A percentile compares a stretch with the other conserved stretches of the same genome.
phyloP scores from a whole-genome alignment of 2,329 filamentous ascomycete genomes.

The Trichoderma sp. region DNA sequence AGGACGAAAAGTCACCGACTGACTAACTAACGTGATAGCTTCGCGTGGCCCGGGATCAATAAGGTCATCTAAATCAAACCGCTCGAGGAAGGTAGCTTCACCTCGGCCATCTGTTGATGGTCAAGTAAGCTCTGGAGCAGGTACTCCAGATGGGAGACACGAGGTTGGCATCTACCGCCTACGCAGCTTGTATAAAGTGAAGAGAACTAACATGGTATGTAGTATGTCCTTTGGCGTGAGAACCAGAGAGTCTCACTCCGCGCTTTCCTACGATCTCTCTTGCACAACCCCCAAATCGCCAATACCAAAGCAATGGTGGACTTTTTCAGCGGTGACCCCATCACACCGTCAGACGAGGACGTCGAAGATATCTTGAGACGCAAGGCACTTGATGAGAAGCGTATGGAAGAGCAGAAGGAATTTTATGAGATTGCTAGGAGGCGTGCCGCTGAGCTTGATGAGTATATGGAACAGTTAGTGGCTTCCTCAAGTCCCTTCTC shows the following conservation, averaged over 20 bases:
- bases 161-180: constrained; percentile 26
- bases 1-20: not conserved
- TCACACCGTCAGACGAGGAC: constrained; percentile 78
- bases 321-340: constrained; percentile 72
- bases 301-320: constrained; percentile 79
- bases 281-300: constrained; percentile 82
- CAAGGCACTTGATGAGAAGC: constrained; percentile 80
- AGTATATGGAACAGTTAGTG: constrained; percentile 90
- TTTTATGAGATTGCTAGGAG: constrained; percentile 96
- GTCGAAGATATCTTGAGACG: constrained; percentile 74
- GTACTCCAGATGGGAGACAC: constrained; percentile 25
- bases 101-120: constrained; percentile 35
- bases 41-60: constrained; percentile 29
- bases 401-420: constrained; percentile 85
- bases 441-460: constrained; percentile 86
- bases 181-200: not conserved
- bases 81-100: constrained; percentile 30
- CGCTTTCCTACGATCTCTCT: constrained; percentile 81
- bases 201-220: constrained; percentile 27
- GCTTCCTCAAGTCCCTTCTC: not conserved
- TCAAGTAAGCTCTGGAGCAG: constrained; percentile 28
- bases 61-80: constrained; percentile 33
- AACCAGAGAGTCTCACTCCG: constrained; percentile 87
- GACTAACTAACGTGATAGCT: constrained; percentile 13
- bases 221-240: constrained; percentile 74